phyloP scores from a whole-genome alignment of 495 filamentous ascomycete genomes.

The Penicillium macrosclerotiorum region DNA sequence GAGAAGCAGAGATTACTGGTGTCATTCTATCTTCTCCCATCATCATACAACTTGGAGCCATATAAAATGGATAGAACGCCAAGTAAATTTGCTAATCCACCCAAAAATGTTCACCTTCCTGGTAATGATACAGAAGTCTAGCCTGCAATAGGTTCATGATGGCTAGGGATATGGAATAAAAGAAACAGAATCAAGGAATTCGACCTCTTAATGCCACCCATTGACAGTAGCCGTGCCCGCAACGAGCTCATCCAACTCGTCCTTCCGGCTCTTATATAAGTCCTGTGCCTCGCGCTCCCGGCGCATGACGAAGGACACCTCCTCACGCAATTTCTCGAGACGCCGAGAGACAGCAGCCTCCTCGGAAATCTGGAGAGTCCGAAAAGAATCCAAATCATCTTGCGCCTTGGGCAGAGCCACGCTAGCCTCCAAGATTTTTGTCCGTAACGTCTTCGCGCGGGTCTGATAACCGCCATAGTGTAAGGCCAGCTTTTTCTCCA shows the following conservation, averaged over 20 bases:
- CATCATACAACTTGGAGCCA: neutral
- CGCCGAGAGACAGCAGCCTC: constrained; percentile 68
- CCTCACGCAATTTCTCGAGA: constrained; percentile 73
- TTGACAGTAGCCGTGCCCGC: constrained; percentile 38
- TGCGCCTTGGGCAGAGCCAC: constrained; percentile 72
- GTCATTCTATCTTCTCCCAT: too few species aligned
- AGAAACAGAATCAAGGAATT: neutral
- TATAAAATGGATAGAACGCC: neutral
- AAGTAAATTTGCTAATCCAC: constrained; percentile 10
- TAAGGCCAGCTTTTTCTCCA: constrained; percentile 89
- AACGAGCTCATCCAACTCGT: constrained; percentile 69
- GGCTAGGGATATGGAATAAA: neutral
- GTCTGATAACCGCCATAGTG: constrained; percentile 89
- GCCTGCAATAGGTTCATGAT: constrained; percentile 17
- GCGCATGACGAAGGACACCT: constrained; percentile 77
- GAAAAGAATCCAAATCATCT: constrained; percentile 71
- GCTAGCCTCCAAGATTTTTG: constrained; percentile 77
- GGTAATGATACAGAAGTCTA: constrained; percentile 23
- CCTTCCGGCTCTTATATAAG: constrained; percentile 67
- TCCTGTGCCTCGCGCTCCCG: constrained; percentile 91
- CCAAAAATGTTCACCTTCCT: constrained; percentile 20
- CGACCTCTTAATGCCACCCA: constrained; percentile 42
- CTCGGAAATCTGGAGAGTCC: constrained; percentile 73
- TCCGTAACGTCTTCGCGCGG: constrained; percentile 74
- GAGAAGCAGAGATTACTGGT: neutral